These are phyloP conservation scores for Pythium dissotocum DNA, from an alignment of 352 stramenopile genomes.

Conservation along the genomic window DNA sequence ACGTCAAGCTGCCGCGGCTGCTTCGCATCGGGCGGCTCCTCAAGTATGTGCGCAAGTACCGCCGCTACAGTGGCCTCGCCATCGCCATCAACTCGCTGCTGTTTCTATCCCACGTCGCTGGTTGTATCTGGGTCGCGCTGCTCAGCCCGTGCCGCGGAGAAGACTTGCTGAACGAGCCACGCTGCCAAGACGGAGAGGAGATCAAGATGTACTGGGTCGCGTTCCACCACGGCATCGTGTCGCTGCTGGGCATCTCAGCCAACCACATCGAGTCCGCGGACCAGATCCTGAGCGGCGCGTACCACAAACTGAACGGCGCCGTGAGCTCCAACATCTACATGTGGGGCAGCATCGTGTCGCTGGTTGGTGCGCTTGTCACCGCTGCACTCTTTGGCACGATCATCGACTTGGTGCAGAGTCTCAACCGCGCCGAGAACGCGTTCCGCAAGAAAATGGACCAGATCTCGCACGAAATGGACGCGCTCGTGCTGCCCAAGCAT, in stretches of 20 bases:
- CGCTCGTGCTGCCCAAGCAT: constrained; percentile 49
- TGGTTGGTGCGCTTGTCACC: constrained; percentile 46
- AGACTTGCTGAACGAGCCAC: constrained; percentile 20
- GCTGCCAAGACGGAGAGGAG: constrained; percentile 36
- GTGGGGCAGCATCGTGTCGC: constrained; percentile 45
- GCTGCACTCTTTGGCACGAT: constrained; percentile 59
- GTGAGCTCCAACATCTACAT: constrained; percentile 22
- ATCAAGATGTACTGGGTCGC: constrained; percentile 59
- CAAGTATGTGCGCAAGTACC: constrained; percentile 62
- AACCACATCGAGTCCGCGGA: constrained; percentile 45
- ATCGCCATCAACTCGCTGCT: constrained; percentile 55
- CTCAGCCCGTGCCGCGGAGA: constrained; percentile 40
- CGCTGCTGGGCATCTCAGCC: constrained; percentile 49
- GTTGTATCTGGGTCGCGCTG: constrained; percentile 60
- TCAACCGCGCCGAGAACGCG: constrained; percentile 60
- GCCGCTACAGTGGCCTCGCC: constrained; percentile 55
- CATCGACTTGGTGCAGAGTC: constrained; percentile 61
- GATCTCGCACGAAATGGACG: constrained; percentile 67
- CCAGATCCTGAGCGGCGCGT: constrained; percentile 54
- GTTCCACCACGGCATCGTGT: constrained; percentile 56
- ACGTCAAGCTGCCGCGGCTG: constrained; percentile 61
- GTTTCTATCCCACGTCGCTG: constrained; percentile 53
- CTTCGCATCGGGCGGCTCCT: constrained; percentile 59
- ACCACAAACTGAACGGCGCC: constrained; percentile 17
- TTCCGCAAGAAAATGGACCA: constrained; percentile 79